Evolutionary conservation across 2,329 filamentous ascomycete genomes (phyloP), one percentile per base, ranked within the genome.

Genomic region (Huntiella moniliformis): DNA sequence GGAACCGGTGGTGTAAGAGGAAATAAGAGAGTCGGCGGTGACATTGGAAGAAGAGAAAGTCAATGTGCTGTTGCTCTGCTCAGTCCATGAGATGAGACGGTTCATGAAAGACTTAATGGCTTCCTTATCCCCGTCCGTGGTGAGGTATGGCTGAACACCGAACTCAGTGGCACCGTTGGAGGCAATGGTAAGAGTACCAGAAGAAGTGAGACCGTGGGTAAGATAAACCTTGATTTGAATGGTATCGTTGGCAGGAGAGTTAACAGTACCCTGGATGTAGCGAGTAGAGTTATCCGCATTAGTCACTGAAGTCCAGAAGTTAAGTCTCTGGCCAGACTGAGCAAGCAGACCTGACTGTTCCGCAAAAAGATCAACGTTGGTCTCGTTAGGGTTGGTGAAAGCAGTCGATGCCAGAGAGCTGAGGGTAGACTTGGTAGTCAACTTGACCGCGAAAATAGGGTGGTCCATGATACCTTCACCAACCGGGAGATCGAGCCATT

Each of bases 181-280:
- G 33, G 67, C 73, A 54, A 81, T 77, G 11, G 70, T 74, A 51
- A 77, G 68, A 37, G 68, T 63, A 37, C 77, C 77, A 35, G 74
- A 66, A 11, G 75, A 76, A 12, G 67, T 70, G 15, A 70, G 63
- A 37, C 77, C 76, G 45, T 74, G 71, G 32, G 74, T 74, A 33
- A 82, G 74, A 59, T 82, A 79, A 53, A 72, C 67, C 51, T 65
- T 70, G 54, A 75, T 65, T 11, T 65, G 67, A 57, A 73, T 68
- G 32, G 67, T 60, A 53, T 70, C 59, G 51, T 67, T 81, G 3
- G 77, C 75, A 46, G 62, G 64, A 54, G 77, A 77, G 54, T 78
- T 79, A 61, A 80, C 71, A 54, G 82, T 81, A 57, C 73, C 73
- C 7, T 60, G 58, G 3, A 67, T 63, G 38, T 61, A 55, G 8